phyloP scores from a whole-genome alignment of 345 rosid genomes.

The Rhizophora apiculata region DNA sequence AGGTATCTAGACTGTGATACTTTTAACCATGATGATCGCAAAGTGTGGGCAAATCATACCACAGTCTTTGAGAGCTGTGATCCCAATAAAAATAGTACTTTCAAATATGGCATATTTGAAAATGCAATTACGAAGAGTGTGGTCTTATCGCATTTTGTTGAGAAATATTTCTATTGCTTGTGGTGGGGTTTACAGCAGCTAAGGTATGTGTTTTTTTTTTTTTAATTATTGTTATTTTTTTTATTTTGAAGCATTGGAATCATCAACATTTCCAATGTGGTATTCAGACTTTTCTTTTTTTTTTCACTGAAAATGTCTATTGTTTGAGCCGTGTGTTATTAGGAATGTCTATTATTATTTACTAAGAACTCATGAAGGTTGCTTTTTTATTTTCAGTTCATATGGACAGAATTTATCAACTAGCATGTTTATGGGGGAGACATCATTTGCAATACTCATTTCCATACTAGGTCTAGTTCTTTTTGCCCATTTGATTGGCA shows the following conservation, averaged over 20 bases:
- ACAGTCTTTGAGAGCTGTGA: conserved; percentile 58
- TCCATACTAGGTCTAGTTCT: conserved; percentile 84
- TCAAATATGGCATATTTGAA: conserved; percentile 68
- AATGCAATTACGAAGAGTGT: conserved; percentile 62
- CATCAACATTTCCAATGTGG: neutral
- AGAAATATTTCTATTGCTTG: conserved; percentile 77
- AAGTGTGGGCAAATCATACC: conserved; percentile 53
- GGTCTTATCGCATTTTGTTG: conserved; percentile 51
- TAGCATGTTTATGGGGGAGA: conserved; percentile 80
- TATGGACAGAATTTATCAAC: conserved; percentile 88
- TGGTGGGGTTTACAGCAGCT: conserved; percentile 97
- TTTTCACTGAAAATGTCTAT: neutral
- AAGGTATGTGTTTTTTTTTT: conserved; percentile 44
- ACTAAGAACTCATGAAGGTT: conserved; percentile 6
- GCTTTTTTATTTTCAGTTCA: conserved; percentile 57
- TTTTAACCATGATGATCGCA: conserved; percentile 25
- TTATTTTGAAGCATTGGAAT: neutral
- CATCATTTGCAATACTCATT: conserved; percentile 77
- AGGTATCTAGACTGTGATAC: conserved; percentile 59
- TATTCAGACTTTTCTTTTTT: neutral
- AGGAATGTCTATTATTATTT: no score
- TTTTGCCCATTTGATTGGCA: conserved; percentile 91
- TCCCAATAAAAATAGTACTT: conserved; percentile 40
- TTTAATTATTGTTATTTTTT: no score
- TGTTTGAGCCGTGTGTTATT: no score